Evolutionary conservation across 1,284 basidiomycete species (phyloP).

Genomic region (Sporisorium iseilematis-ciliati): DNA sequence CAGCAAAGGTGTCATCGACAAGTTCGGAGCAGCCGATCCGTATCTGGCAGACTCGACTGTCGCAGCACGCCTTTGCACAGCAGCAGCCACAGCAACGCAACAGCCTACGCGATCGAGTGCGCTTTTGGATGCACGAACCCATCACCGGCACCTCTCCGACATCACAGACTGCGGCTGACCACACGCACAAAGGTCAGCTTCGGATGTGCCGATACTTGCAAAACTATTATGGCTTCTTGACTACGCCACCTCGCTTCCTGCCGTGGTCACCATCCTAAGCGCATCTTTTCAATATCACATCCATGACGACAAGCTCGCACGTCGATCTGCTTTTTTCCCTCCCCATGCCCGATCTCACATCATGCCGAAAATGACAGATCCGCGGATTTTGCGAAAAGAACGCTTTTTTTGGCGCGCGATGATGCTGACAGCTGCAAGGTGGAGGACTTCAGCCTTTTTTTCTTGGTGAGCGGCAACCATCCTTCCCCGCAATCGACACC

Average conservation of each 20-base stretch:
- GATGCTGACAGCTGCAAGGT: constrained; percentile 20
- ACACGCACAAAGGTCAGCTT: neutral
- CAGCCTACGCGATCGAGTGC: constrained; percentile 23
- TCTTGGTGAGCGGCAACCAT: too few species aligned
- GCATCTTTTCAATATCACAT: constrained; percentile 1
- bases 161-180: neutral
- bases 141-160: constrained; percentile 23
- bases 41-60: constrained; percentile 23
- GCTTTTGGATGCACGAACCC: constrained; percentile 44
- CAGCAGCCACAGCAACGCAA: neutral
- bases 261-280: constrained; percentile 17
- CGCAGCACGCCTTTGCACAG: constrained; percentile 29
- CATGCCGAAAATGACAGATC: neutral
- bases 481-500: constrained; percentile 8
- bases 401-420: constrained; percentile 30
- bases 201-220: constrained; percentile 26
- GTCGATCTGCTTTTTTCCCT: neutral
- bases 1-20: neutral
- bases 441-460: constrained; percentile 13
- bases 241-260: constrained; percentile 24
- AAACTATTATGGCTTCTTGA: constrained; percentile 43
- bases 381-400: neutral
- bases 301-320: neutral
- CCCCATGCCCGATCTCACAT: constrained; percentile 5
- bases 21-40: constrained; percentile 4